Evolutionary conservation across 768 basidiomycete genomes (phyloP), one percentile per base, ranked within the genome.

Genomic region (Auricularia cornea): DNA sequence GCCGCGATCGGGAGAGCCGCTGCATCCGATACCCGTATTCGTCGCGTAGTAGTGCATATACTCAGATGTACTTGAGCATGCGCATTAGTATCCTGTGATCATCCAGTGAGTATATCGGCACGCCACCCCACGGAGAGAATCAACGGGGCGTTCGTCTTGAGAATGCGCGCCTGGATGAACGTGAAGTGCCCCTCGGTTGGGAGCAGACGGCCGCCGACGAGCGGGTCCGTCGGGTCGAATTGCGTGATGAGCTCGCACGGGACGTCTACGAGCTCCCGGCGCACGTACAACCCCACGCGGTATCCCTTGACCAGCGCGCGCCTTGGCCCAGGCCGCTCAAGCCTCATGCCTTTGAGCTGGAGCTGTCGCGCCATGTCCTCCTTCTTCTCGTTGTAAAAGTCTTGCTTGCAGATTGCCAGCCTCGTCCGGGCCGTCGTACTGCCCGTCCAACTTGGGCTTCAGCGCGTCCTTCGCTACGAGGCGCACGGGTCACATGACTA

Each of bases 1-100:
- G 96, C 97, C 26, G 89, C 87, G 51, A 99, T 81, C 59, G 96
- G 80, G 81, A 99, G 98, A 1, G 87, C 90, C 0, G 88, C 76
- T 1, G 77, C 78, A 0, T 86, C 84, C 74, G 18, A 99, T 76
- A 0, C 89, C 85, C 74, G 94, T 98, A 83, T 98, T 98, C 2
- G 95, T 97, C 2, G 95, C 96, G 71, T 89, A 96, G 71, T 97
- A 99, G 73, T 99, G 97, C 97, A 96, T 98, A 71, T 99, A 97
- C 76, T 99, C 97, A 0, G 97, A 96, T 98, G 73, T 99, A 99
- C 77, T 99, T 99, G 77, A 99, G 89, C 89, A 98, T 91, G 38
- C 97, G 92, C 88, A 98, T 97, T 18, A 96, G 90, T 68, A 98
- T 96, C 10, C 90, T 93, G 72, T 97, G 95, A 75, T 99, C 97